Conservation (phyloP, 2,329 filamentous ascomycete species). For the Thelonectria discophora region DNA sequence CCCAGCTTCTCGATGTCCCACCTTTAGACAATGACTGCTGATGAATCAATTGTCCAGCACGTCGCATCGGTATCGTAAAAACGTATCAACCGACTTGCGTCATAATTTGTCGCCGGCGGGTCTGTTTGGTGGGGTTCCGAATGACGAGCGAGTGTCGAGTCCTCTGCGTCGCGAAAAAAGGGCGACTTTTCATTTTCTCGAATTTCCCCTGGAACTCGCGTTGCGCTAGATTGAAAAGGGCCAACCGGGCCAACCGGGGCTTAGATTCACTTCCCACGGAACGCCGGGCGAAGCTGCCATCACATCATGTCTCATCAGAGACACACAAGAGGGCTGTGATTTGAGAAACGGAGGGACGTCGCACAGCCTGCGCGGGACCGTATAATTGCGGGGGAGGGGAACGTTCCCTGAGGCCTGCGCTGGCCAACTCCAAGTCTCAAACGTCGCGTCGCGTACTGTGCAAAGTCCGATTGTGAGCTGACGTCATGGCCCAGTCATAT, state of each 20-base stretch:
- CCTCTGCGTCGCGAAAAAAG: conserved; percentile 9
- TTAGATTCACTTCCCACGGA: not conserved
- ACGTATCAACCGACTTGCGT: conserved; percentile 27
- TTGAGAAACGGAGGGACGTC: conserved; percentile 8
- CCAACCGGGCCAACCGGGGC: conserved; percentile 3
- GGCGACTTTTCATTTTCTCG: not conserved
- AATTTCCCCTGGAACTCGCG: conserved; percentile 21
- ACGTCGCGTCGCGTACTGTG: conserved; percentile 2
- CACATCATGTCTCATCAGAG: conserved; percentile 1
- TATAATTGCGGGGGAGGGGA: not conserved
- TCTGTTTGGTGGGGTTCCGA: conserved; percentile 24
- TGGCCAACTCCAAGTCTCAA: conserved; percentile 24
- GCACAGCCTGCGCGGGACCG: not conserved
- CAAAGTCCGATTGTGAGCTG: conserved; percentile 25
- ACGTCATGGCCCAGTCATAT: conserved; percentile 42
- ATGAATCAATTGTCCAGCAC: conserved; percentile 2
- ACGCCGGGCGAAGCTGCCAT: conserved; percentile 10
- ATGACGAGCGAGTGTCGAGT: conserved; percentile 24
- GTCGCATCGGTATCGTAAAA: not conserved
- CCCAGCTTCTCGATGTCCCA: not conserved
- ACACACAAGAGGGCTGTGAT: conserved; percentile 1
- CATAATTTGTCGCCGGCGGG: conserved; percentile 34
- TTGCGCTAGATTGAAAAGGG: conserved; percentile 24
- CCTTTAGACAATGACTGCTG: not conserved
- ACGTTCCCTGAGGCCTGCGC: conserved; percentile 14